Evolutionary conservation across 176 grass and related monocot species (phyloP).

Genomic region (Eragrostis nindensis): DNA sequence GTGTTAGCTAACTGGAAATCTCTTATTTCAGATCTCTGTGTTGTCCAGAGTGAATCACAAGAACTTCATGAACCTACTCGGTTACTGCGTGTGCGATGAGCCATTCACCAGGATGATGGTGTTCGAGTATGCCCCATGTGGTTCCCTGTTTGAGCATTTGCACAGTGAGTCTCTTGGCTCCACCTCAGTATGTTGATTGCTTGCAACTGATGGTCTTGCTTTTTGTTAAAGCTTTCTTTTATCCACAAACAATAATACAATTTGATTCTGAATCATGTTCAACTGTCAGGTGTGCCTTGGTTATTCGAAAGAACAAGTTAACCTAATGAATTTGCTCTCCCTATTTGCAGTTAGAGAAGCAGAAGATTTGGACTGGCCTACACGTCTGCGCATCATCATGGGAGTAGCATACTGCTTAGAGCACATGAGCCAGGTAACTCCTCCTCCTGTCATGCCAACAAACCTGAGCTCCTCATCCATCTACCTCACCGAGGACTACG

Average conservation of each 20-base stretch:
- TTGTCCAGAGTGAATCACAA: constrained; percentile 89
- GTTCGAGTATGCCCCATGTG: constrained; percentile 82
- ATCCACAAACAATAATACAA: background rate
- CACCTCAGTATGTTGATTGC: too few species aligned
- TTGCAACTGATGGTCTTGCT: too few species aligned
- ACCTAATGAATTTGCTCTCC: background rate
- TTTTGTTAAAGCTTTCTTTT: too few species aligned
- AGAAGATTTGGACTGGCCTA: constrained; percentile 72
- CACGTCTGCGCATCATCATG: constrained; percentile 70
- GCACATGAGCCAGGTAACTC: constrained; percentile 60
- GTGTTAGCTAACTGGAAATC: too few species aligned
- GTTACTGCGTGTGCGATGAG: constrained; percentile 61
- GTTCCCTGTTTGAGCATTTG: constrained; percentile 92
- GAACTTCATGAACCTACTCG: constrained; percentile 89
- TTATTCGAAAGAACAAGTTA: background rate
- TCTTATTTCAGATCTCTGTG: constrained; percentile 52
- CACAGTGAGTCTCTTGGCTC: constrained; percentile 63
- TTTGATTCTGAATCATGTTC: background rate
- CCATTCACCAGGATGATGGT: constrained; percentile 90
- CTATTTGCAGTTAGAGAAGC: constrained; percentile 68
- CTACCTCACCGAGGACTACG: constrained; percentile 85
- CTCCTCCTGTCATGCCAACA: constrained; percentile 45
- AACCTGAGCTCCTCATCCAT: constrained; percentile 75
- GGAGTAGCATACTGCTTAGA: constrained; percentile 79
- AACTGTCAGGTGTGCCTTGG: background rate